Evolutionary conservation across 75 land plant species (phyloP), one percentile per base, ranked within the genome.

Genomic region (Sequoia sempervirens): DNA sequence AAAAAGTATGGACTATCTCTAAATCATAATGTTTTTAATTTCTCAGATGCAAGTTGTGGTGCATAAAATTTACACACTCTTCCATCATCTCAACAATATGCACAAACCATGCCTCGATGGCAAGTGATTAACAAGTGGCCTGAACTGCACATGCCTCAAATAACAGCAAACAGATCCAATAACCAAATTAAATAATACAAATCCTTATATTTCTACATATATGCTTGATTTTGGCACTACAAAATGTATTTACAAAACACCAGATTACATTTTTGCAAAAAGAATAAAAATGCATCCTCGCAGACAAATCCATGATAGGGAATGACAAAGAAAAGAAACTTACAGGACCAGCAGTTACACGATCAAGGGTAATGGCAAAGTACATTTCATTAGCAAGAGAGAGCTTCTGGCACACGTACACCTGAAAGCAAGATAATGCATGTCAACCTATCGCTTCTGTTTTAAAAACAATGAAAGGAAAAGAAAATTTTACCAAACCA

Each of bases 311-410:
- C 80, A 45, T 78, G 14, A 45, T 45, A 10, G 45, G 70, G 5
- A 43, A 45, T n/a, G 80, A 43, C 30, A 50, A 32, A 41, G 17
- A 50, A 53, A 14, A 30, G 53, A 43, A 82, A 84, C 94, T 87
- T 93, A 98, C 99, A 37, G 99, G 99, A 41, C 99, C 99, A 89
- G 99, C 99, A 86, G 94, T 88, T 64, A 87, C 93, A 78, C 99
- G 93, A 85, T 98, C 99, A 50, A 98, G 88, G 26, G 94, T 97
- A 85, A 98, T 98, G 78, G 99, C 96, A 82, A 98, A 98, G 90
- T 98, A 98, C 99, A 98, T 98, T 86, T 98, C 99, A 85, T 98
- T 98, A 73, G 90, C 95, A 64, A 98, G 93, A 1, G 94, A 91
- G 66, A 98, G 83, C 83, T 93, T 98, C 76, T 98, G 89, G 83